Evolutionary conservation across 148 eudicot species (phyloP).

Genomic region (Vaccinium macrocarpon): DNA sequence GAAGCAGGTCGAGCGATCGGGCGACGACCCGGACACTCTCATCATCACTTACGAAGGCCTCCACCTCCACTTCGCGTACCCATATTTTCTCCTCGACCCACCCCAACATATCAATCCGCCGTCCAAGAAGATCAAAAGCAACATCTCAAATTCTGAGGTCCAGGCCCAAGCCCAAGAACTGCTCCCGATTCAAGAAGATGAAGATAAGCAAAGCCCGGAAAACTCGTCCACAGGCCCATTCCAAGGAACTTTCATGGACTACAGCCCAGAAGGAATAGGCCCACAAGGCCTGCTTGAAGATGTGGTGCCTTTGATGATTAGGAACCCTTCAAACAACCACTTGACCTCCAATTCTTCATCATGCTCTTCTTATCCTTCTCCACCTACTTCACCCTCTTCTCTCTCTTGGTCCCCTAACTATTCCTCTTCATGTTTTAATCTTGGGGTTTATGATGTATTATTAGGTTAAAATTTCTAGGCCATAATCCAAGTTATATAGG

Average conservation of each 20-base stretch:
- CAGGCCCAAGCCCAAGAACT: conserved; percentile 22
- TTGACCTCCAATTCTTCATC: conserved; percentile 31
- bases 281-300: conserved; percentile 70
- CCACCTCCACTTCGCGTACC: conserved; percentile 73
- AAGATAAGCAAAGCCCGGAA: neutral
- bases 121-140: conserved; percentile 39
- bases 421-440: conserved; percentile 20
- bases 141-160: conserved; percentile 16
- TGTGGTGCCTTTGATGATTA: conserved; percentile 52
- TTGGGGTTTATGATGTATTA: conserved; percentile 9
- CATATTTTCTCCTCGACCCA: conserved; percentile 34
- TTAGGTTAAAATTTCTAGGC: neutral
- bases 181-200: neutral
- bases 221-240: neutral
- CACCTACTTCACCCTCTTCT: conserved; percentile 34
- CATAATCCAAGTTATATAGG: neutral
- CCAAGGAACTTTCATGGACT: neutral
- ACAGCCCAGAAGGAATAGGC: neutral
- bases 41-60: conserved; percentile 86
- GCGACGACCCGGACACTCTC: conserved; percentile 63
- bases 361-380: conserved; percentile 31
- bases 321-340: conserved; percentile 39
- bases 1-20: conserved; percentile 79
- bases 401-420: conserved; percentile 38
- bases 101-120: conserved; percentile 26